phyloP scores from a whole-genome alignment of 345 rosid species.

The Clausena lansium region DNA sequence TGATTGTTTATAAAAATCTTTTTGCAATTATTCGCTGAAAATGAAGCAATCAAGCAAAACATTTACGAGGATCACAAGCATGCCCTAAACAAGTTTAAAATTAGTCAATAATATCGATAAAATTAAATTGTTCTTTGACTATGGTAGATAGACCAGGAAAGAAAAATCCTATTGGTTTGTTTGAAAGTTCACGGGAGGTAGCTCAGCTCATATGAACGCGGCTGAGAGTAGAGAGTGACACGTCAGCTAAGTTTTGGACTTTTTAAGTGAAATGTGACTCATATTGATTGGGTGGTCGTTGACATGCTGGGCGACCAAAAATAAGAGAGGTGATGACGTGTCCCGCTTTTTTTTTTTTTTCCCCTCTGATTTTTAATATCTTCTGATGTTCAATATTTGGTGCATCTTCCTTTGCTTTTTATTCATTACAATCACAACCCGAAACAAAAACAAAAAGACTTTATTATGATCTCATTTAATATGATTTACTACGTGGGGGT shows the following conservation, averaged over 20 bases:
- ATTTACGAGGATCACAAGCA: background rate
- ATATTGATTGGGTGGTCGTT: slow-evolving; percentile 35
- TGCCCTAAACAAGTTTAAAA: too few relatives aligned
- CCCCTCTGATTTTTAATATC: background rate
- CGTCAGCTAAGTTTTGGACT: slow-evolving; percentile 9
- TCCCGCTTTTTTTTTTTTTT: background rate
- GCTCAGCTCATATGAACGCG: background rate
- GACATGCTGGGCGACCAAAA: slow-evolving; percentile 25
- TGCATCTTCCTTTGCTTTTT: background rate
- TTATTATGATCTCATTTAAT: background rate
- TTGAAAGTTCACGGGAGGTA: background rate
- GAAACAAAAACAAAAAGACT: background rate
- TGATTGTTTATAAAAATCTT: background rate
- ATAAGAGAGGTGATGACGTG: background rate
- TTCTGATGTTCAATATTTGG: background rate
- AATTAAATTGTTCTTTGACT: too few relatives aligned
- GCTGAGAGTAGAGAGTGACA: slow-evolving; percentile 6
- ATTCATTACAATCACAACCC: background rate
- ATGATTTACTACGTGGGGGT: background rate
- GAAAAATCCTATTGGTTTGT: background rate
- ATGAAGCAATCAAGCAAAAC: background rate
- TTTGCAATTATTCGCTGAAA: background rate
- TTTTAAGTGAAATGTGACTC: slow-evolving; percentile 15
- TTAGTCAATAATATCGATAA: too few relatives aligned
- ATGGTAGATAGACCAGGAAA: too few relatives aligned